Evolutionary conservation across 345 rosid species (phyloP).

Genomic region (Psidium guajava): DNA sequence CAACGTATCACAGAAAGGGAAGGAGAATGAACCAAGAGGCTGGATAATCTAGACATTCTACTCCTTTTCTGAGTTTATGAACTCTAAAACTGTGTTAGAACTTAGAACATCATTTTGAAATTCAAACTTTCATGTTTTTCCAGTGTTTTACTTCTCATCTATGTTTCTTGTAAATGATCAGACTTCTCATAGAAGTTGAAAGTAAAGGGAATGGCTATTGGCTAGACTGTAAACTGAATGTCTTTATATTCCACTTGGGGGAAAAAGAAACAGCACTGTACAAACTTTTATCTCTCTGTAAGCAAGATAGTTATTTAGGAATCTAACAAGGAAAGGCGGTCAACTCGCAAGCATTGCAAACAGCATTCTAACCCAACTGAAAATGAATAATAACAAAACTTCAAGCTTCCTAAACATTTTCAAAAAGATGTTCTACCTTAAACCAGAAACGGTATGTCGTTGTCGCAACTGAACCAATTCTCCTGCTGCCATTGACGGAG

Average conservation of each 20-base stretch:
- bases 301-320: not conserved
- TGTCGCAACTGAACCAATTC: constrained; percentile 88
- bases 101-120: not conserved
- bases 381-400: not conserved
- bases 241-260: not conserved
- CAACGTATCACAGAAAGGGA: not conserved
- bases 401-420: not conserved
- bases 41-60: not conserved
- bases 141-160: not conserved
- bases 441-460: constrained; percentile 84
- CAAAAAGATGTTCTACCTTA: constrained; percentile 39
- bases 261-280: not conserved
- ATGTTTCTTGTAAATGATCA: not conserved
- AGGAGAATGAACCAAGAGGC: not conserved
- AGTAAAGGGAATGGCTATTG: not conserved
- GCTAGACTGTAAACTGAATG: not conserved
- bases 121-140: not conserved
- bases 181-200: not conserved
- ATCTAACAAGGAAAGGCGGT: not conserved
- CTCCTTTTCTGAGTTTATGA: not conserved
- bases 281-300: not conserved
- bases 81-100: not conserved
- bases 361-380: not conserved
- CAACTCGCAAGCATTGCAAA: not conserved
- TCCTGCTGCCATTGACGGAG: constrained; percentile 66